A percentile compares a stretch with the other conserved stretches of the same genome.
phyloP scores from a whole-genome alignment of 306 rosid species.

The Lathyrus sativus region DNA sequence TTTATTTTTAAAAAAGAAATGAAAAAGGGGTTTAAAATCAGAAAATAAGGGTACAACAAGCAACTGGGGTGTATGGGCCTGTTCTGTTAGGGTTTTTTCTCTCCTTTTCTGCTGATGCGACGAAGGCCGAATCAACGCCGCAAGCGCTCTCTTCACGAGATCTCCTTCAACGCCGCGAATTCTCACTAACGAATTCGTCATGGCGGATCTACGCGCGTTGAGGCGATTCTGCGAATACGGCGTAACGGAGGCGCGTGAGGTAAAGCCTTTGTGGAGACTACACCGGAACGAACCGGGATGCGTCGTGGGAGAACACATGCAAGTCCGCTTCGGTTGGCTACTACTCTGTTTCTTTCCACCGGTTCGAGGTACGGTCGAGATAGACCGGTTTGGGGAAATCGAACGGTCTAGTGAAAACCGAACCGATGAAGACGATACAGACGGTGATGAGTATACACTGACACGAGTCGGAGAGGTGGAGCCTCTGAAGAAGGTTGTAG shows the following conservation, averaged over 20 bases:
- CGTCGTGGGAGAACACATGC: conserved; percentile 89
- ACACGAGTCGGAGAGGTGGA: no score
- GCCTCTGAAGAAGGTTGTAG: conserved; percentile 58
- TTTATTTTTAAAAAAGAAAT: no score
- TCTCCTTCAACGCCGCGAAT: conserved; percentile 97
- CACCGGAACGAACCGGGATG: conserved; percentile 98
- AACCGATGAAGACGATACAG: conserved; percentile 58
- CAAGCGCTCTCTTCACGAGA: conserved; percentile 73
- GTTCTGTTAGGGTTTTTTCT: no score
- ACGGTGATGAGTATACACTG: conserved; percentile 46
- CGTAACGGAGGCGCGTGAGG: no score
- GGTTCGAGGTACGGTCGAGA: conserved; percentile 61
- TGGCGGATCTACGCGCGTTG: conserved; percentile 96
- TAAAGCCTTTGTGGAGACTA: conserved; percentile 68
- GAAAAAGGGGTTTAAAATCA: no score
- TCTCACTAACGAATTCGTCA: conserved; percentile 93
- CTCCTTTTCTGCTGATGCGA: conserved; percentile 84
- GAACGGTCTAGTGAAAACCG: no score
- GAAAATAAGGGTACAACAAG: no score
- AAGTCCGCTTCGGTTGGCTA: conserved; percentile 62
- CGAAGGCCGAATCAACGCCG: conserved; percentile 89
- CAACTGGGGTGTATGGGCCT: no score
- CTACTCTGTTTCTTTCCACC: conserved; percentile 45
- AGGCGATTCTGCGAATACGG: conserved; percentile 76
- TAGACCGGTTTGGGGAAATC: no score